A percentile compares a stretch with the other conserved stretches of the same genome.
phyloP scores from a whole-genome alignment of 768 basidiomycete genomes.

The Glaciozyma martinii region DNA sequence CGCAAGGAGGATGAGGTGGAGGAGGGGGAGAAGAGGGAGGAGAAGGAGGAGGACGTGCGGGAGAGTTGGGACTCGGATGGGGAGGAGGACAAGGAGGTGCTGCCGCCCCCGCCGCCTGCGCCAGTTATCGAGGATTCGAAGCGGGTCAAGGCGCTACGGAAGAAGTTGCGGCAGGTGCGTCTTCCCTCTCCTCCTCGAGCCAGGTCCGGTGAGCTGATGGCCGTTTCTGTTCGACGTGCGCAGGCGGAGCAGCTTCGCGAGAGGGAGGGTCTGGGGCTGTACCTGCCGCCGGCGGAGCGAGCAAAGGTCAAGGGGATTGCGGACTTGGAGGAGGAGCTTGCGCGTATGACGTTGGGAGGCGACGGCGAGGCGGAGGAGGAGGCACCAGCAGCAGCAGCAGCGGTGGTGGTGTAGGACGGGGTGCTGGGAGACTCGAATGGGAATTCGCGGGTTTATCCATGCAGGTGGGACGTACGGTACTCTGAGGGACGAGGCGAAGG shows the following conservation, averaged over 20 bases:
- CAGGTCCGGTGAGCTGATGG: not conserved
- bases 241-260: conserved; percentile 10
- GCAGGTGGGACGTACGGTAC: too few species aligned
- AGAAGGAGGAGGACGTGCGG: not conserved
- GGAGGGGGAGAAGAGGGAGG: not conserved
- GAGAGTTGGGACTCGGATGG: conserved; percentile 4
- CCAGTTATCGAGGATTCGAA: not conserved
- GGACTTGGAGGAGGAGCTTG: conserved; percentile 13
- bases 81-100: not conserved
- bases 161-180: conserved; percentile 9
- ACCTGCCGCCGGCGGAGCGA: not conserved
- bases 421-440: too few species aligned
- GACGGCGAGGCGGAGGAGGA: not conserved
- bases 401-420: too few species aligned
- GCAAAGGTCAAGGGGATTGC: conserved; percentile 13
- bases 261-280: not conserved
- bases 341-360: not conserved
- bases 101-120: not conserved
- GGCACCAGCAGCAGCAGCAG: not conserved
- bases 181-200: not conserved
- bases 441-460: too few species aligned
- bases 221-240: not conserved
- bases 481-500: too few species aligned
- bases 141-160: conserved; percentile 6
- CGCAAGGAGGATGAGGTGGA: not conserved